Percentiles rank a stretch among this genome's conserved stretches.
Evolutionary conservation across 2,329 filamentous ascomycete species (phyloP).

Genomic region (Fusarium multiceps): DNA sequence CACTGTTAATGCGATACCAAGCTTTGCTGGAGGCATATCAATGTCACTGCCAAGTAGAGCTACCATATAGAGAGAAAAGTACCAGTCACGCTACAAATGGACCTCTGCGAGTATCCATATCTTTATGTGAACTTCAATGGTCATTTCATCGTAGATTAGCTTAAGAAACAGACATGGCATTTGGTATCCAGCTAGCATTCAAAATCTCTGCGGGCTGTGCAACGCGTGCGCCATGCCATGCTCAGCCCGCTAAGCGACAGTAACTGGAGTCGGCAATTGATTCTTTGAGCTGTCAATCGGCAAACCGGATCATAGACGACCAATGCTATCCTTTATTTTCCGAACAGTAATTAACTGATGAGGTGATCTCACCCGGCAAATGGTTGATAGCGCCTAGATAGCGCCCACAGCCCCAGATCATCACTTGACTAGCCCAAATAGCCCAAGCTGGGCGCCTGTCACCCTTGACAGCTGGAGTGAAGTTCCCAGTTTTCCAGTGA

Average conservation of each 20-base stretch:
- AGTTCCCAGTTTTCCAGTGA: not conserved
- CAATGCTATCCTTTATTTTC: not conserved
- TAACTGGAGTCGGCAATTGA: not conserved
- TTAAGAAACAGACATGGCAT: too few relatives aligned
- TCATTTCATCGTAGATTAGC: too few relatives aligned
- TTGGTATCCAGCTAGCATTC: too few relatives aligned
- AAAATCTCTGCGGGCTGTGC: not conserved
- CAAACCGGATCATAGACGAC: not conserved
- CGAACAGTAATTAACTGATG: not conserved
- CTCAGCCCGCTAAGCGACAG: not conserved
- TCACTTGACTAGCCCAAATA: too few relatives aligned
- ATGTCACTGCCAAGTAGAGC: too few relatives aligned
- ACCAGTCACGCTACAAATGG: too few relatives aligned
- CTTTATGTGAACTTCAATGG: too few relatives aligned
- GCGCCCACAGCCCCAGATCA: not conserved
- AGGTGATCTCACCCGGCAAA: not conserved
- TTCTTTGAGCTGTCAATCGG: not conserved
- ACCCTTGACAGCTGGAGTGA: too few relatives aligned
- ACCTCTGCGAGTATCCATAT: too few relatives aligned
- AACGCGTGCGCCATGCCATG: not conserved
- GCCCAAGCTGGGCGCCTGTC: too few relatives aligned
- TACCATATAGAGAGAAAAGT: accelerated
- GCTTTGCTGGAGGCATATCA: too few relatives aligned
- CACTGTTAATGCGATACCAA: not conserved
- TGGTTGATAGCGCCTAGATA: conserved; percentile 23